Conservation (phyloP, 331 rosid species). For the Cydonia oblonga region DNA sequence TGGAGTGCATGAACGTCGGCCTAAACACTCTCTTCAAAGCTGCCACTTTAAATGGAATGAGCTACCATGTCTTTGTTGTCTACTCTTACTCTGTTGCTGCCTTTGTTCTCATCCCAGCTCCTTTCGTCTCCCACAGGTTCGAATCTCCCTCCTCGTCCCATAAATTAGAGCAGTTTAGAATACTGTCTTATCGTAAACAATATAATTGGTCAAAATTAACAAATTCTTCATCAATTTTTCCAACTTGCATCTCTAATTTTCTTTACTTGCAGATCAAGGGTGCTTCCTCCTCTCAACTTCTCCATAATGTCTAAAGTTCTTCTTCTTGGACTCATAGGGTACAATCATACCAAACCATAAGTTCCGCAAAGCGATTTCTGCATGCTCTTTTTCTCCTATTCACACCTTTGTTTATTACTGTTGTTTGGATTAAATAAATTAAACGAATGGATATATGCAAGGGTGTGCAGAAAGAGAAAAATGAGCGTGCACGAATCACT, state of each 20-base stretch:
- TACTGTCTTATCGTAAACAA: neutral
- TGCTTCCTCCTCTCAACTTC: constrained; percentile 31
- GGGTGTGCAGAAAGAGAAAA: neutral
- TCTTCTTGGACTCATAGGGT: constrained; percentile 73
- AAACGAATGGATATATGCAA: too few species aligned
- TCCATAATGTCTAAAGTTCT: constrained; percentile 44
- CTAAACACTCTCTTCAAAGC: constrained; percentile 78
- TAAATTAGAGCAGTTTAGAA: too few species aligned
- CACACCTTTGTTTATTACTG: neutral
- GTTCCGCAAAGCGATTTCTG: neutral
- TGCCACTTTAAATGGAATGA: constrained; percentile 69
- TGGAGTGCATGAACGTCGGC: constrained; percentile 55
- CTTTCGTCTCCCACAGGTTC: constrained; percentile 51
- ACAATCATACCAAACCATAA: neutral
- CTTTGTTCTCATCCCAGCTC: constrained; percentile 45
- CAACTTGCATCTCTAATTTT: neutral
- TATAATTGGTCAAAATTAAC: neutral
- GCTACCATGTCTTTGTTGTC: constrained; percentile 62
- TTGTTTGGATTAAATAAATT: too few species aligned
- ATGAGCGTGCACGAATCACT: neutral
- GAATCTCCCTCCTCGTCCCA: neutral
- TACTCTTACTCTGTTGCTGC: constrained; percentile 66
- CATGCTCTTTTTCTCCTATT: neutral
- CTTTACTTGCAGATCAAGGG: constrained; percentile 18
- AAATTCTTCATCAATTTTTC: neutral